Conservation (phyloP, 306 rosid genomes). For the Ochetophila trinervis region DNA sequence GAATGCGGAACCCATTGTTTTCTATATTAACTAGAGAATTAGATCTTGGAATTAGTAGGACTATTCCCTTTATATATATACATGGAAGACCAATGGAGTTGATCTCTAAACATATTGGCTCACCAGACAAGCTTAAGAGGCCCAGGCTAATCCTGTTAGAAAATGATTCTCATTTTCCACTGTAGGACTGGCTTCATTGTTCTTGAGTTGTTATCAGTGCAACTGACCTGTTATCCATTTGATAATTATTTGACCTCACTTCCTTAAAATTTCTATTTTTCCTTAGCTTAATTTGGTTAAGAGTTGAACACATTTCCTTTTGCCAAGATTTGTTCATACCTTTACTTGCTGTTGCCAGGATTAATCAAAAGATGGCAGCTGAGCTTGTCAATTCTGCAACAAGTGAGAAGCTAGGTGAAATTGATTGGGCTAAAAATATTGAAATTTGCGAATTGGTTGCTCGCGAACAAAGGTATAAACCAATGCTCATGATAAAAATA, state of each 20-base stretch:
- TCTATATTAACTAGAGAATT: too few relatives aligned
- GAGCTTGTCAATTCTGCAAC: constrained; percentile 86
- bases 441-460: constrained; percentile 86
- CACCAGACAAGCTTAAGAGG: too few relatives aligned
- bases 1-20: too few relatives aligned
- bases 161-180: too few relatives aligned
- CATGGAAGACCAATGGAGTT: too few relatives aligned
- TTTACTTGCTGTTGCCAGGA: constrained; percentile 18
- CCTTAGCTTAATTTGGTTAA: not conserved
- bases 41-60: too few relatives aligned
- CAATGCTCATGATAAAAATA: not conserved
- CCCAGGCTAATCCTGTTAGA: too few relatives aligned
- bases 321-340: not conserved
- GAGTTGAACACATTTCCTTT: not conserved
- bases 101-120: too few relatives aligned
- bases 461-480: constrained; percentile 66
- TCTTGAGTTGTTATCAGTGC: constrained; percentile 30
- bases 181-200: too few relatives aligned
- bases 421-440: constrained; percentile 87
- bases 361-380: constrained; percentile 61
- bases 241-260: not conserved
- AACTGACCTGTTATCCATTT: not conserved
- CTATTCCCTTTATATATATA: too few relatives aligned
- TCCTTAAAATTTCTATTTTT: not conserved
- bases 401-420: constrained; percentile 68